phyloP scores from a whole-genome alignment of 2,329 filamentous ascomycete genomes.

The Aspergillus ibericus region DNA sequence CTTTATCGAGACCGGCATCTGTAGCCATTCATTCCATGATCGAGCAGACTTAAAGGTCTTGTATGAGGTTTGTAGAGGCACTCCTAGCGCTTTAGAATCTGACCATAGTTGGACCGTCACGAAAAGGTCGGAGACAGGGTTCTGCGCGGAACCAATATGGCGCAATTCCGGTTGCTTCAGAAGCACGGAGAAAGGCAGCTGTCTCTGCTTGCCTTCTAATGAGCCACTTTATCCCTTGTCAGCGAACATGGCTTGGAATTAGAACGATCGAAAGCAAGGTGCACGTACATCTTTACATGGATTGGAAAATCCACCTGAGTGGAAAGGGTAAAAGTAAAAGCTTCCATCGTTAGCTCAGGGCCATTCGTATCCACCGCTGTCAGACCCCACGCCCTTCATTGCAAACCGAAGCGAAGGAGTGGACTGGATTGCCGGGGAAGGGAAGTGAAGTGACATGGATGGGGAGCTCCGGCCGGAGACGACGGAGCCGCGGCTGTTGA shows the following conservation, averaged over 20 bases:
- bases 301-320: constrained; percentile 75
- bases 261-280: neutral
- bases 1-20: constrained; percentile 79
- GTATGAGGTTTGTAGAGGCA: constrained; percentile 89
- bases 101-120: constrained; percentile 93
- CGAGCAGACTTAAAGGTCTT: constrained; percentile 74
- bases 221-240: constrained; percentile 56
- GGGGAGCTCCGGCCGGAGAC: constrained; percentile 10
- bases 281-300: constrained; percentile 61
- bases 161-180: constrained; percentile 76
- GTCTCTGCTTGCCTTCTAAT: constrained; percentile 75
- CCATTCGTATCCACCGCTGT: neutral
- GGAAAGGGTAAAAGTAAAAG: constrained; percentile 92
- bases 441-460: neutral
- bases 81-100: constrained; percentile 89
- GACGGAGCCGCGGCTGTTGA: constrained; percentile 5
- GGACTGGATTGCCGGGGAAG: neutral
- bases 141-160: constrained; percentile 83
- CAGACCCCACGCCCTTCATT: constrained; percentile 11
- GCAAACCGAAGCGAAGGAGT: constrained; percentile 1
- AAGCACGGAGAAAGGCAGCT: constrained; percentile 73
- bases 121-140: constrained; percentile 83
- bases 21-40: constrained; percentile 95
- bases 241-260: neutral
- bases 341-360: constrained; percentile 67